phyloP scores from a whole-genome alignment of 2,329 filamentous ascomycete species.

The Aphanocladium album region DNA sequence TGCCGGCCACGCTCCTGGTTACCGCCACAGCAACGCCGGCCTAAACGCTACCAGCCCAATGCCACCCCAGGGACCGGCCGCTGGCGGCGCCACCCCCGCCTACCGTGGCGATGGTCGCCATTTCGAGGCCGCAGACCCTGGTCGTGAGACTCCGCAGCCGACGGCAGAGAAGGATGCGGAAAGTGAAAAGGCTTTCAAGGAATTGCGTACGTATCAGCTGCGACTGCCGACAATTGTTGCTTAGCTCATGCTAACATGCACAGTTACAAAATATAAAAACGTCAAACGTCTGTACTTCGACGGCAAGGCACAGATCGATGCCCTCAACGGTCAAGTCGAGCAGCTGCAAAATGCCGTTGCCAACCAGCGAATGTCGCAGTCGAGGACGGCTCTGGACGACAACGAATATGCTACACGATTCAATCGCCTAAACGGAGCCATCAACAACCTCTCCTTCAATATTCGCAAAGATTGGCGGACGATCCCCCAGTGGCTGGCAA shows the following conservation, averaged over 20 bases:
- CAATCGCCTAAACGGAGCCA: conserved; percentile 84
- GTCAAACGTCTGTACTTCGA: conserved; percentile 98
- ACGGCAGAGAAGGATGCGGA: conserved; percentile 39
- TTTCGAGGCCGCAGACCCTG: conserved; percentile 45
- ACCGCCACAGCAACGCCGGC: conserved; percentile 45
- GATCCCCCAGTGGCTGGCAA: conserved; percentile 74
- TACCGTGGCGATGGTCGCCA: conserved; percentile 38
- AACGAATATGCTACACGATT: conserved; percentile 89
- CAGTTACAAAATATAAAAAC: conserved; percentile 94
- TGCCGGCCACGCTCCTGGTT: conserved; percentile 44
- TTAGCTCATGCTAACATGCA: conserved; percentile 33
- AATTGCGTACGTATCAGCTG: conserved; percentile 43
- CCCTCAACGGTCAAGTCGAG: conserved; percentile 81
- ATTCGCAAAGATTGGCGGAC: conserved; percentile 90
- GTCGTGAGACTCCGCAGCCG: conserved; percentile 54
- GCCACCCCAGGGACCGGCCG: conserved; percentile 33
- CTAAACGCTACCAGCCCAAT: conserved; percentile 39
- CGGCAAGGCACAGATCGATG: conserved; percentile 85
- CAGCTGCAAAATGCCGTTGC: conserved; percentile 96
- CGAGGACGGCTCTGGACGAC: conserved; percentile 89
- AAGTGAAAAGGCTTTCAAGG: conserved; percentile 52
- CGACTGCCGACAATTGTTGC: conserved; percentile 19
- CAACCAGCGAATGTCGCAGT: conserved; percentile 91
- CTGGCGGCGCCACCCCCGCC: conserved; percentile 24
- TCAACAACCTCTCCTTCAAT: conserved; percentile 91